phyloP scores from a whole-genome alignment of 345 rosid species.

The Capsella bursapastoris region DNA sequence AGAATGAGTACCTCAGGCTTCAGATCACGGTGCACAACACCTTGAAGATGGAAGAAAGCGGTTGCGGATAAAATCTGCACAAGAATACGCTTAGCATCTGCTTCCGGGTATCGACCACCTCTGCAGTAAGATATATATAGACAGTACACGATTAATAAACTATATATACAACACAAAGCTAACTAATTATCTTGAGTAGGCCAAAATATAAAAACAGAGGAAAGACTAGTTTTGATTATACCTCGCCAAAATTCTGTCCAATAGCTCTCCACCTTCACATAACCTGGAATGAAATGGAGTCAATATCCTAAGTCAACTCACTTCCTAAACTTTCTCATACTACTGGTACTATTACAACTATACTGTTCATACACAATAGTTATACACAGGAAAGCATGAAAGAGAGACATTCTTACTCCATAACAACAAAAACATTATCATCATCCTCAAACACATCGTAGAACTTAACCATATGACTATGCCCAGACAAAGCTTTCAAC shows the following conservation, averaged over 20 bases:
- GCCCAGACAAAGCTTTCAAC: constrained; percentile 79
- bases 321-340: background rate
- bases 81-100: constrained; percentile 80
- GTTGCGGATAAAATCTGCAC: constrained; percentile 81
- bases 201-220: background rate
- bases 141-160: background rate
- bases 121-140: constrained; percentile 49
- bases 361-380: background rate
- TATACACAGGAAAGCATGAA: background rate
- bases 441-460: constrained; percentile 88
- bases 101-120: constrained; percentile 94
- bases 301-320: background rate
- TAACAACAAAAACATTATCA: constrained; percentile 76
- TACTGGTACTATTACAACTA: background rate
- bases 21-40: constrained; percentile 95
- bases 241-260: constrained; percentile 94
- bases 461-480: constrained; percentile 76
- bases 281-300: constrained; percentile 52
- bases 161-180: background rate
- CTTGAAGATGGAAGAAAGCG: constrained; percentile 96
- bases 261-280: constrained; percentile 96
- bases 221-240: constrained; percentile 33
- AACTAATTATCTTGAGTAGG: background rate
- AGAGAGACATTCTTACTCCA: constrained; percentile 75
- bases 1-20: constrained; percentile 80